A percentile compares a stretch with the other conserved stretches of the same genome.
Conservation (phyloP, 192 early-diverging fungal species). For the Cetraspora pellucida region DNA sequence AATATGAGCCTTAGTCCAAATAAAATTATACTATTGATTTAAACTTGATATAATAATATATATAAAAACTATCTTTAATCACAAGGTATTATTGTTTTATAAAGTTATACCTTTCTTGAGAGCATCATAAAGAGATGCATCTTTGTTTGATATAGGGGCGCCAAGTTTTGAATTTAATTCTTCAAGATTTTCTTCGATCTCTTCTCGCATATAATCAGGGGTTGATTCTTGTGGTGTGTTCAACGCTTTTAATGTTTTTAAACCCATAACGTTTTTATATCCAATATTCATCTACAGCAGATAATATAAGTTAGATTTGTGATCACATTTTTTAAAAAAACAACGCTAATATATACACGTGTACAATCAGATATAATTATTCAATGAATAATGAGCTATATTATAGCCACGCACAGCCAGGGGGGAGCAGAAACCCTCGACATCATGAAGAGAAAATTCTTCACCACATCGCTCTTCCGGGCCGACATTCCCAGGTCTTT, state of each 20-base stretch:
- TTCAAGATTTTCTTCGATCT: slow-evolving; percentile 17
- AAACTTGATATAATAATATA: too few relatives aligned
- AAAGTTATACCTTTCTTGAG: slow-evolving; percentile 19
- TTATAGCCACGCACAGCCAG: too few relatives aligned
- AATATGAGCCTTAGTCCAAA: too few relatives aligned
- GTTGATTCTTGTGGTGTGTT: slow-evolving; percentile 11
- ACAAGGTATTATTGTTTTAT: too few relatives aligned
- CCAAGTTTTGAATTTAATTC: slow-evolving; percentile 19
- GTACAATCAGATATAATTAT: slow-evolving; percentile 7
- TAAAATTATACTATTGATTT: too few relatives aligned
- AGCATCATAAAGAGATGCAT: slow-evolving; percentile 21
- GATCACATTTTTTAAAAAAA: slow-evolving; percentile 17
- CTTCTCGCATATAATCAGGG: slow-evolving; percentile 12
- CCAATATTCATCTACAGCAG: slow-evolving; percentile 33
- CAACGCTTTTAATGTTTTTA: slow-evolving; percentile 23
- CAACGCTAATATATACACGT: neutral
- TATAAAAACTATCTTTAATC: too few relatives aligned
- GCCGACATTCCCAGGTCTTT: too few relatives aligned
- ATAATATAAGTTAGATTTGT: slow-evolving; percentile 30
- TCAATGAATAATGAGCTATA: too few relatives aligned
- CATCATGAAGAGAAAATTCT: too few relatives aligned
- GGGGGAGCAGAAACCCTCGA: too few relatives aligned
- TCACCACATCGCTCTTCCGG: too few relatives aligned
- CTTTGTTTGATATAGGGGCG: neutral
- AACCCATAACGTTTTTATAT: slow-evolving; percentile 29